These are phyloP conservation scores for Hevea brasiliensis DNA, from an alignment of 345 rosid genomes.

Conservation along the genomic window DNA sequence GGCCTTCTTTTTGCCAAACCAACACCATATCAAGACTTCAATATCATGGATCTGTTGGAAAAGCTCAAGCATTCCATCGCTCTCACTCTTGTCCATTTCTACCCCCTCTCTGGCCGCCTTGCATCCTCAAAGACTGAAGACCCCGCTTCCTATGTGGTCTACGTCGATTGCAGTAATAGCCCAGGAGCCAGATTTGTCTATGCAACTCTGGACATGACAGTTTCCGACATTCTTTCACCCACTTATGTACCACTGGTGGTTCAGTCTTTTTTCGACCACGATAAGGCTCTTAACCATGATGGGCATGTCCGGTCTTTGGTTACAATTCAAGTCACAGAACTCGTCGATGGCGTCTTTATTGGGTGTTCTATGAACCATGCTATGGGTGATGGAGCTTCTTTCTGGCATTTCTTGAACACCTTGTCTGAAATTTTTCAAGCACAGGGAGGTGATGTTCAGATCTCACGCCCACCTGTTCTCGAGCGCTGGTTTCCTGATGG, in stretches of 20 bases:
- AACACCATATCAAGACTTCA: slow-evolving; percentile 26
- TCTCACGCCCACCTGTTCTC: slow-evolving; percentile 47
- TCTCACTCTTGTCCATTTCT: slow-evolving; percentile 62
- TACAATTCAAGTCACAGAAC: slow-evolving; percentile 58
- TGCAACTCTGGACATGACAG: slow-evolving; percentile 39
- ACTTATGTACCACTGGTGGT: slow-evolving; percentile 54
- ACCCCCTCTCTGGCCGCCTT: slow-evolving; percentile 73
- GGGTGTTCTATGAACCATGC: slow-evolving; percentile 65
- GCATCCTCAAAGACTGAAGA: slow-evolving; percentile 25
- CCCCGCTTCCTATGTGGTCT: slow-evolving; percentile 46
- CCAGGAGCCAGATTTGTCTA: slow-evolving; percentile 52
- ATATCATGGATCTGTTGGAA: slow-evolving; percentile 32
- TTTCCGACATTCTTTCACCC: slow-evolving; percentile 48
- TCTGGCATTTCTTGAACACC: slow-evolving; percentile 63
- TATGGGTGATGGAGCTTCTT: slow-evolving; percentile 66
- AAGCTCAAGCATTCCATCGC: slow-evolving; percentile 55
- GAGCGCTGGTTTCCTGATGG: slow-evolving; percentile 63
- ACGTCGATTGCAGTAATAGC: slow-evolving; percentile 52
- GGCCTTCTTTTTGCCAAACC: slow-evolving; percentile 65
- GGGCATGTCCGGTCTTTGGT: slow-evolving; percentile 58
- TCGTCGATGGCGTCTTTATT: slow-evolving; percentile 66
- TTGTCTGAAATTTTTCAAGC: slow-evolving; percentile 66
- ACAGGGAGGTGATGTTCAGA: slow-evolving; percentile 16
- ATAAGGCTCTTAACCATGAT: slow-evolving; percentile 53
- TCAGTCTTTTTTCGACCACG: slow-evolving; percentile 69